These are phyloP conservation scores for Trypanosoma scelopori DNA, from an alignment of 208 protist species.

Conservation along the genomic window DNA sequence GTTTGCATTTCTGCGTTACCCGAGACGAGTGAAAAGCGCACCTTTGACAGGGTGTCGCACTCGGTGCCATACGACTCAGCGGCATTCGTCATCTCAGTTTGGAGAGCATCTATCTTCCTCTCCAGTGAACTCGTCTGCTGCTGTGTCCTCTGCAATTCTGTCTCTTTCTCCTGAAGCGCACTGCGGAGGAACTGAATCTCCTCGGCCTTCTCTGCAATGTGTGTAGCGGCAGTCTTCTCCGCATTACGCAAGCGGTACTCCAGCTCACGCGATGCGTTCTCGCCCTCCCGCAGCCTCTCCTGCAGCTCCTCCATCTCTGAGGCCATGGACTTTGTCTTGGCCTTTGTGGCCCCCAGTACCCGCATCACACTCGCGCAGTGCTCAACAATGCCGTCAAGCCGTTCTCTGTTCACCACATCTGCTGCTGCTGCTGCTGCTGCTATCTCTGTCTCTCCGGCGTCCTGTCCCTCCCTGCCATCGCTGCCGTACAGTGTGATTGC, in stretches of 20 bases:
- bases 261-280: constrained; percentile 8
- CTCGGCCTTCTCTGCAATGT: neutral
- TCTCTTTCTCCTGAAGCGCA: constrained; percentile 1
- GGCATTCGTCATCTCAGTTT: constrained; percentile 10
- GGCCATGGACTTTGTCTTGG: constrained; percentile 9
- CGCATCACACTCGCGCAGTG: constrained; percentile 16
- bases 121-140: constrained; percentile 8
- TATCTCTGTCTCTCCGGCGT: neutral
- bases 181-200: constrained; percentile 13
- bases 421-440: neutral
- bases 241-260: constrained; percentile 1
- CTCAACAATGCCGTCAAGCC: constrained; percentile 11
- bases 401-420: constrained; percentile 2
- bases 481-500: constrained; percentile 13
- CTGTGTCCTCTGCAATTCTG: constrained; percentile 15
- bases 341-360: constrained; percentile 5
- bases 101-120: constrained; percentile 6
- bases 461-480: neutral
- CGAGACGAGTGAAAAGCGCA: constrained; percentile 7
- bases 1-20: constrained; percentile 17
- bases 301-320: constrained; percentile 19
- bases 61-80: constrained; percentile 12
- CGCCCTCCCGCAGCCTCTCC: constrained; percentile 11
- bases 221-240: neutral
- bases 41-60: constrained; percentile 11